Evolutionary conservation across 768 basidiomycete genomes (phyloP), one percentile per base, ranked within the genome.

Genomic region (Lentinula detonsa): DNA sequence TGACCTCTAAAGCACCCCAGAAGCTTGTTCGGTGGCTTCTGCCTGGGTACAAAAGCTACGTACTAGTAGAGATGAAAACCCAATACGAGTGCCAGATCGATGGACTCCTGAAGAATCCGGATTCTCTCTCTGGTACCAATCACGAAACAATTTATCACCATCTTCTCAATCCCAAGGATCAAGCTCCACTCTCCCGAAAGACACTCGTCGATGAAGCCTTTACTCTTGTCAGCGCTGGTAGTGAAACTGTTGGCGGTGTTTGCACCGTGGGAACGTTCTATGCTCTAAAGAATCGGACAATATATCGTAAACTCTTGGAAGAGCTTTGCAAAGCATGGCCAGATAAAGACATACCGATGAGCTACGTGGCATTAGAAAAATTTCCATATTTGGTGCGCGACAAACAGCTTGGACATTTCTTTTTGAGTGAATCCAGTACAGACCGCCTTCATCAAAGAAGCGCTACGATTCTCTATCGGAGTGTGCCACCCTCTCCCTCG

Each of bases 381-480:
- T 48, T 77, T 35, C 75, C 75, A 16, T 78, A 76, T 61, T 65
- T 77, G 42, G 75, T 76, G 51, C 31, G 74, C 64, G 1, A 10
- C 5, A 60, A 23, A n/a, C 9, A 42, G 15, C 35, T 39, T 16
- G 31, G 2, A 16, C 15, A n/a, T 34, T 18, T 21, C 40, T 5
- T 46, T 15, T 15, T 35, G 28, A 28, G 28, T 28, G 28, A 28
- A 28, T 28, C 28, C 28, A 5, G 37, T 54, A 23, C 57, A 81
- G 81, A 77, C 75, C 1, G 79, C 78, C 5, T 77, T 81, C 34
- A 72, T 81, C 34, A 80, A 80, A 60, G 80, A 82, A 65, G 72
- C 78, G 0, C 70, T 81, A 48, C 69, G 81, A 28, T 70, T 80
- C 63, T 69, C 73, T 31, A 73, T 75, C 60, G 78, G 78, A 9